Evolutionary conservation across 441 rosid species (phyloP).

Genomic region (Omphalea diandra): DNA sequence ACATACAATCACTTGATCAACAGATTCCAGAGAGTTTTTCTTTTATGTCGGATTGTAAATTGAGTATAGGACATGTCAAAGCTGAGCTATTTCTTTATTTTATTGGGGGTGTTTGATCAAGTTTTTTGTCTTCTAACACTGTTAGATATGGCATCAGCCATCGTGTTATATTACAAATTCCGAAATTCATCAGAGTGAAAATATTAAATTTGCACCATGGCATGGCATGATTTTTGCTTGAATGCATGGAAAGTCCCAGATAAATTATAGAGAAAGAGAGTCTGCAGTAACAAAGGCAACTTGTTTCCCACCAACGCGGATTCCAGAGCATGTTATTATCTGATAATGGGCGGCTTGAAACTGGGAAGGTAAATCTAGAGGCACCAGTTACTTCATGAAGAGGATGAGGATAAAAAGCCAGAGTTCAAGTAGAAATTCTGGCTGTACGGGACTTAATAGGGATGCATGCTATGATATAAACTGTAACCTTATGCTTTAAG

Average conservation of each 20-base stretch:
- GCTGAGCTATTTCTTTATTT: background rate
- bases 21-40: background rate
- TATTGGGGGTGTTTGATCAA: background rate
- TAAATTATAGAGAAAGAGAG: background rate
- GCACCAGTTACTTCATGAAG: background rate
- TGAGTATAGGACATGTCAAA: background rate
- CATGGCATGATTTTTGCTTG: background rate
- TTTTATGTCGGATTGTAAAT: background rate
- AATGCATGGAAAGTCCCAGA: background rate
- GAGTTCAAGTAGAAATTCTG: slow-evolving; percentile 34
- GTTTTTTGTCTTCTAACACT: background rate
- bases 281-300: slow-evolving; percentile 4
- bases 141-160: background rate
- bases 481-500: slow-evolving; percentile 38
- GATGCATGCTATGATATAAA: slow-evolving; percentile 39
- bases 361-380: background rate
- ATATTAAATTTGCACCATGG: background rate
- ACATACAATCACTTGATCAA: background rate
- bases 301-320: slow-evolving; percentile 6
- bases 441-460: slow-evolving; percentile 31
- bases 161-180: background rate
- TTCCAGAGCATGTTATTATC: background rate
- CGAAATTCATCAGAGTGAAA: background rate
- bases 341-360: background rate
- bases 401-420: background rate